Base-by-base conservation (phyloP, 768 basidiomycete genomes). In the Lanmaoa pseudosensibilis region DNA sequence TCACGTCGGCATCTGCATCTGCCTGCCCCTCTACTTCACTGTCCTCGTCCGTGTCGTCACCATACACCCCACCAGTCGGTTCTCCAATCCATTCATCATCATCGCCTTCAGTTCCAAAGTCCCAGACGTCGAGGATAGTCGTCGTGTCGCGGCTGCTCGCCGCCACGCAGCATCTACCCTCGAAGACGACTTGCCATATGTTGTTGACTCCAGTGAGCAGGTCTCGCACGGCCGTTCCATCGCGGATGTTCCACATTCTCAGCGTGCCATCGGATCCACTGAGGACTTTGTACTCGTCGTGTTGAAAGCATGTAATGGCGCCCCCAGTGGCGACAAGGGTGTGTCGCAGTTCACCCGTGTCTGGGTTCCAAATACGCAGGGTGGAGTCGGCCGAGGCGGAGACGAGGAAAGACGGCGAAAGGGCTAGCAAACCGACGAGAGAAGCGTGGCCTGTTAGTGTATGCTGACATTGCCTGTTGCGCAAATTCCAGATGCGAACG, bases 291-390 rank as follows among this genome's bases (percentile, higher is more conserved):
- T 92, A 93, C 70, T 98, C 95, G 70, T 98, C 96, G 63, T 97
- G 94, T 72, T 96, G 94, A 80, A 98, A 98, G 75, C 96, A 99
- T 18, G 97, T 98, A 62, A 99, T 98, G n/a, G 96, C 94, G 21
- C 94, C 95, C 7, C 89, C 90, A 70, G n/a, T n/a, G n/a, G n/a
- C n/a, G n/a, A n/a, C n/a, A n/a, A n/a, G n/a, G n/a, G n/a, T n/a
- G n/a, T 94, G 88, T 37, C 83, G 84, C 32, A 92, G 79, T 55
- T 86, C 85, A 53, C 93, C 92, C 1, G 84, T 84, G 38, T 87
- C 84, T 83, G n/a, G n/a, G n/a, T n/a, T n/a, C n/a, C n/a, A n/a
- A n/a, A n/a, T n/a, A 9, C 95, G 87, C 10, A 99, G 77, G 0
- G 94, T 96, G 23, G 93, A 94, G 70, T 99, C 96, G 19, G 96